These are phyloP conservation scores for Exophiala oligosperma DNA, from an alignment of 2,329 filamentous ascomycete species.

Conservation along the genomic window DNA sequence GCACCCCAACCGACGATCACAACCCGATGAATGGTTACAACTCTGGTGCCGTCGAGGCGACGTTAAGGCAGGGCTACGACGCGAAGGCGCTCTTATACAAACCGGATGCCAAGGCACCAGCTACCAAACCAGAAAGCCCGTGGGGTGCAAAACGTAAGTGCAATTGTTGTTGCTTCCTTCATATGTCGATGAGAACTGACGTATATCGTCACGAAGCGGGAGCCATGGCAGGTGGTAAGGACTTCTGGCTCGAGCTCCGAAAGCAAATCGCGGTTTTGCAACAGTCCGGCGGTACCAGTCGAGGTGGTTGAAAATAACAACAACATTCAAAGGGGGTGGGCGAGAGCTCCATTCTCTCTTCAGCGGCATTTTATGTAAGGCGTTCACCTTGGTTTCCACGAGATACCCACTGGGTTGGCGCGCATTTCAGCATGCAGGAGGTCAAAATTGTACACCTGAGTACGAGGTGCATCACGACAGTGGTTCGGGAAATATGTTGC, in stretches of 20 bases:
- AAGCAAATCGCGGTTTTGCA: conserved; percentile 47
- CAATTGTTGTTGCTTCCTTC: neutral
- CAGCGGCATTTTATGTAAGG: conserved; percentile 19
- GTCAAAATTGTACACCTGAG: conserved; percentile 5
- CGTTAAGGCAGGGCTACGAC: conserved; percentile 44
- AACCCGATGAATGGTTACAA: conserved; percentile 47
- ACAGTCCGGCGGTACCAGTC: conserved; percentile 30
- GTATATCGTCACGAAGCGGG: conserved; percentile 37
- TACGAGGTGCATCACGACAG: neutral
- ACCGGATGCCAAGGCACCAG: conserved; percentile 15
- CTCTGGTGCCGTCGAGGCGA: conserved; percentile 41
- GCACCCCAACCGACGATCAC: conserved; percentile 37
- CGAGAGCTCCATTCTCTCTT: conserved; percentile 6
- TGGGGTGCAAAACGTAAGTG: conserved; percentile 48
- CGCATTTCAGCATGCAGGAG: conserved; percentile 17
- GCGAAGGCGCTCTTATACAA: conserved; percentile 41
- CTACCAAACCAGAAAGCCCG: conserved; percentile 34
- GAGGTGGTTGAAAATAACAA: conserved; percentile 24
- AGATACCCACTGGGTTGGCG: conserved; percentile 20
- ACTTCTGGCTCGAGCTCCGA: conserved; percentile 51
- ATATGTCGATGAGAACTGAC: conserved; percentile 10
- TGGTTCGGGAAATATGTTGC: neutral
- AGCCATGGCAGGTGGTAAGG: conserved; percentile 49
- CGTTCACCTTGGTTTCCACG: conserved; percentile 13
- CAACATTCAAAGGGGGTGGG: neutral